These are phyloP conservation scores for Hanseniaspora valbyensis DNA, from an alignment of 805 yeast species.

Conservation along the genomic window DNA sequence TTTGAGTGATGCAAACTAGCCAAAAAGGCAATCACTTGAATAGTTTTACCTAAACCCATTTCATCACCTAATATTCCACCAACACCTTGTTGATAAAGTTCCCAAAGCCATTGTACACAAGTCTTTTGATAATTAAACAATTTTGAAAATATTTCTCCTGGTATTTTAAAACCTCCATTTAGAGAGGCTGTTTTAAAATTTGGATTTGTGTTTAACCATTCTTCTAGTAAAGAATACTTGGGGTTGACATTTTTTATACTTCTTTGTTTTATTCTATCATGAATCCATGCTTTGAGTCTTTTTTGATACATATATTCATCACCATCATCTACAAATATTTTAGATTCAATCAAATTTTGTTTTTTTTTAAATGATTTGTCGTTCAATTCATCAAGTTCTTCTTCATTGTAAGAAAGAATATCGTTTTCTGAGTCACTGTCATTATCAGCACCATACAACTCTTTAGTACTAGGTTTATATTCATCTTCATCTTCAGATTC, in stretches of 20 bases:
- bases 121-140: conserved; percentile 90
- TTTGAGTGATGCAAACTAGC: conserved; percentile 85
- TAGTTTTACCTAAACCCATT: conserved; percentile 95
- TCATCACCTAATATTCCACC: conserved; percentile 98
- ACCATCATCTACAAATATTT: conserved; percentile 60
- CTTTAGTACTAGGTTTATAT: conserved; percentile 21
- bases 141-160: conserved; percentile 82
- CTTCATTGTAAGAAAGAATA: conserved; percentile 22
- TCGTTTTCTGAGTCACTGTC: conserved; percentile 17
- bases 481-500: conserved; percentile 23
- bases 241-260: conserved; percentile 18
- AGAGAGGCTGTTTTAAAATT: conserved; percentile 60
- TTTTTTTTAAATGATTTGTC: too few species aligned
- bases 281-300: conserved; percentile 52
- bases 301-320: conserved; percentile 52
- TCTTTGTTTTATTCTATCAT: conserved; percentile 37
- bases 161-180: conserved; percentile 59
- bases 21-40: conserved; percentile 79
- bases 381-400: conserved; percentile 15
- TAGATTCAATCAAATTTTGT: too few species aligned
- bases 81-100: conserved; percentile 71
- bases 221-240: conserved; percentile 30
- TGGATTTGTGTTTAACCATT: conserved; percentile 74
- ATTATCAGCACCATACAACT: conserved; percentile 21
- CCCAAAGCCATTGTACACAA: conserved; percentile 96